Base-by-base conservation (phyloP, 73 alveolate species). In the Breviolum minutum region DNA sequence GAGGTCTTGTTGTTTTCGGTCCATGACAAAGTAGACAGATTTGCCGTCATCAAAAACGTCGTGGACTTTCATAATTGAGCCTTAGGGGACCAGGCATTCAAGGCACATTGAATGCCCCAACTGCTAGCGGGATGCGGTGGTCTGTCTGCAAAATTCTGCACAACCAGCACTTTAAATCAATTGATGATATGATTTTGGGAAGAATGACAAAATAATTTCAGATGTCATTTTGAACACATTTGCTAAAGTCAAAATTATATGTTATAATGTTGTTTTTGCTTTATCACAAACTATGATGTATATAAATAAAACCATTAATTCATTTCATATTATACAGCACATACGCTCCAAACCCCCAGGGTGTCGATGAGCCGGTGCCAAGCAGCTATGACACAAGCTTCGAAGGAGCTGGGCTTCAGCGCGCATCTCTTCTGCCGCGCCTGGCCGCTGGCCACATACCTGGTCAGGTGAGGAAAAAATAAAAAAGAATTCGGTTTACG, bases 11-110 rank as follows among this genome's bases (percentile, higher is more conserved):
- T 90, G 96, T 87, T 71, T 69, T 14, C 87, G 96, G 87, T 90
- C 96, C 96, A 90, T 90, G 96, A 90, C 96, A 63, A 90, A 90
- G 96, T 69, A 90, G 87, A 90, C 96, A 29, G 96, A 90, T 48
- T 48, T 90, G 74, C 96, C 96, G 40, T 90, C 83, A 30, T 90
- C 96, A 90, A 90, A 90, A 90, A 90, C 60, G 96, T 90, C 96
- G 80, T 71, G 96, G 80, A 90, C 40, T 81, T 71, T 90, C 87
- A 90, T 62, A 22, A 90, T 54, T 22, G 96, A 90, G 76, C 96
- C 96, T 90, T 4, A 48, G 27, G 24, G 54, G 77, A 17, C 29
- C 32, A 70, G 54, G 54, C 54, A 40, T 3, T 40, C 54, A 71
- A 71, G 81, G 81, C 81, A 20, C 81, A 71, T 8, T 20, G 26